A percentile compares a stretch with the other conserved stretches of the same genome.
Evolutionary conservation across 495 filamentous ascomycete genomes (phyloP).

Genomic region (Penicillium cosmopolitanum): DNA sequence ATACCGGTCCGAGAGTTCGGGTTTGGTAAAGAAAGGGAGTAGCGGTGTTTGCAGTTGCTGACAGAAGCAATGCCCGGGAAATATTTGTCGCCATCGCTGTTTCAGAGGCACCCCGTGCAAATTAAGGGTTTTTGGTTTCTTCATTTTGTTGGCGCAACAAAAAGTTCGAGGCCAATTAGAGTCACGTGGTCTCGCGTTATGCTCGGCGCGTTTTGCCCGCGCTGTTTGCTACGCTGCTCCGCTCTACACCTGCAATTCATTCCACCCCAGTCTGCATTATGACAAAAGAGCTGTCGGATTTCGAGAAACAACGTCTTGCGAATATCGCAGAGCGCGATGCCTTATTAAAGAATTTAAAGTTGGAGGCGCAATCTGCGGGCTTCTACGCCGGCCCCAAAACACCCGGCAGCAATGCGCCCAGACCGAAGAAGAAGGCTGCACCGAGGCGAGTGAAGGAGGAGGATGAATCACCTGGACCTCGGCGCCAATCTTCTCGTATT

Average conservation of each 20-base stretch:
- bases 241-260: background rate
- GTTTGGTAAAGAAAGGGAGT: conserved; percentile 74
- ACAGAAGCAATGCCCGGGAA: conserved; percentile 25
- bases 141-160: background rate
- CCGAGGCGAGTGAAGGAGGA: conserved; percentile 54
- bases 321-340: conserved; percentile 78
- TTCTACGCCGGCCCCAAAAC: conserved; percentile 46
- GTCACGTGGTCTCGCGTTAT: conserved; percentile 32
- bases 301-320: conserved; percentile 69
- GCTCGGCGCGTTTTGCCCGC: conserved; percentile 15
- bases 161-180: conserved; percentile 3
- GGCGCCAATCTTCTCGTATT: conserved; percentile 68
- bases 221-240: background rate
- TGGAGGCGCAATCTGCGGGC: conserved; percentile 57
- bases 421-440: conserved; percentile 53
- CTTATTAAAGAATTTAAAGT: conserved; percentile 60
- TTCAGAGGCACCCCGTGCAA: no score
- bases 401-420: conserved; percentile 28
- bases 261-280: conserved; percentile 12
- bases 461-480: conserved; percentile 50
- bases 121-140: background rate
- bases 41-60: conserved; percentile 32
- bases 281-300: conserved; percentile 57
- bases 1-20: conserved; percentile 51
- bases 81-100: conserved; percentile 28